A percentile compares a stretch with the other conserved stretches of the same genome.
Evolutionary conservation across 176 grass and related monocot species (phyloP).

Genomic region (Otatea glauca): DNA sequence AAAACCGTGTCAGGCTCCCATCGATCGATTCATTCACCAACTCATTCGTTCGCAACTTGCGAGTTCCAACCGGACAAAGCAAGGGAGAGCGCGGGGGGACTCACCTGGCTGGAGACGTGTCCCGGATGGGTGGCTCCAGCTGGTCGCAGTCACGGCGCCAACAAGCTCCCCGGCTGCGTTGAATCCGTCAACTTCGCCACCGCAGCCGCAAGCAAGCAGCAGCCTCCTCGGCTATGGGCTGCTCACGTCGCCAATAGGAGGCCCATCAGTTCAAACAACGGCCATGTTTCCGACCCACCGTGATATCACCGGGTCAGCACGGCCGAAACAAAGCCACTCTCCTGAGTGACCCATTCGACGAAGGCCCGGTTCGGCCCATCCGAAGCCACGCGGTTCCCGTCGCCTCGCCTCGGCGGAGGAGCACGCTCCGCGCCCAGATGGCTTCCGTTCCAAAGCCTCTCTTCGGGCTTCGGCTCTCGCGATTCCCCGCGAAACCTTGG

Average conservation of each 20-base stretch:
- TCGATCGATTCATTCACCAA: neutral
- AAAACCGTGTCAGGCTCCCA: neutral
- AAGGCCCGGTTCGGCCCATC: neutral
- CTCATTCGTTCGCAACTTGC: neutral
- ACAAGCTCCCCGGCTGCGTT: neutral
- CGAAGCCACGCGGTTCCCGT: neutral
- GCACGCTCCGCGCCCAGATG: neutral
- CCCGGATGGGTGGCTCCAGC: conserved; percentile 7
- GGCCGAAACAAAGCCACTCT: neutral
- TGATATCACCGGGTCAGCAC: neutral
- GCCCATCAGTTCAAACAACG: neutral
- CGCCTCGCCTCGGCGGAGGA: too few relatives aligned
- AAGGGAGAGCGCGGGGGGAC: neutral
- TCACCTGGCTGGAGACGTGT: neutral
- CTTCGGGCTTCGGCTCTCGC: neutral
- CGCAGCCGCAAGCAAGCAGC: neutral
- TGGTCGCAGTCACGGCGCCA: neutral
- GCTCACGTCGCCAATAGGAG: neutral
- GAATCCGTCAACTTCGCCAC: neutral
- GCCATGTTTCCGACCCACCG: neutral
- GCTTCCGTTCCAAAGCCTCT: neutral
- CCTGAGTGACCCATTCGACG: neutral
- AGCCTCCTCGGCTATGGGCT: neutral
- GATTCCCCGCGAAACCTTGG: neutral
- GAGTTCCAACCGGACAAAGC: conserved; percentile 15